phyloP scores from a whole-genome alignment of 2,329 filamentous ascomycete genomes.

The Fusarium sp. region DNA sequence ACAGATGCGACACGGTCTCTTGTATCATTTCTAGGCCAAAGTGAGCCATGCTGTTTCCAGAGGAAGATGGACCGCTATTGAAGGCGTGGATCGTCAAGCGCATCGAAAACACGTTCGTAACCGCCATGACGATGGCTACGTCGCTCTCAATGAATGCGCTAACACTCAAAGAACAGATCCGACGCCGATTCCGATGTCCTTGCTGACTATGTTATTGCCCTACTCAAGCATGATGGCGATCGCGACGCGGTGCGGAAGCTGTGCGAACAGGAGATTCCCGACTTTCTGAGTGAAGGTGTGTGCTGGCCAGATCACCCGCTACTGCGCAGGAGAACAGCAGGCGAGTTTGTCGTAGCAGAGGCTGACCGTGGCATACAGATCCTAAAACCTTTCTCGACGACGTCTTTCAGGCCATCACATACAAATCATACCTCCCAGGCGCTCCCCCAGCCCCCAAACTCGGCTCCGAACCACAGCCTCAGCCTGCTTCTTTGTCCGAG shows the following conservation, averaged over 20 bases:
- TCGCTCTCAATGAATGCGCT: conserved; percentile 14
- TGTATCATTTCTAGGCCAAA: background rate
- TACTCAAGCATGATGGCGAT: conserved; percentile 77
- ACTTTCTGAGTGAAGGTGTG: conserved; percentile 77
- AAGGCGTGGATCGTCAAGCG: conserved; percentile 84
- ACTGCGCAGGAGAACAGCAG: background rate
- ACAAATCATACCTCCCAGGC: conserved; percentile 71
- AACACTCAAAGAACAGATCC: conserved; percentile 63
- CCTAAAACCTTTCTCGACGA: conserved; percentile 73
- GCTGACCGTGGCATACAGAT: conserved; percentile 44
- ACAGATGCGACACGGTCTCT: conserved; percentile 12
- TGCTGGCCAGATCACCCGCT: background rate
- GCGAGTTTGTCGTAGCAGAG: background rate
- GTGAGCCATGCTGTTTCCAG: conserved; percentile 69
- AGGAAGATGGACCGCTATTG: conserved; percentile 71
- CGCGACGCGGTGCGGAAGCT: conserved; percentile 73
- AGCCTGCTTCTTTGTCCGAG: conserved; percentile 32
- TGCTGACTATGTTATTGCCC: conserved; percentile 85
- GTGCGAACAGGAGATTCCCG: conserved; percentile 78
- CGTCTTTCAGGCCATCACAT: conserved; percentile 74
- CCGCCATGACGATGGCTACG: conserved; percentile 1
- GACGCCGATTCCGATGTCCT: conserved; percentile 86
- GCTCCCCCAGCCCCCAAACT: conserved; percentile 56
- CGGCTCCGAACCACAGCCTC: conserved; percentile 18
- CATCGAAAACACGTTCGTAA: conserved; percentile 77